Conservation (phyloP, 805 yeast genomes). For the Ogataea pignaliae region DNA sequence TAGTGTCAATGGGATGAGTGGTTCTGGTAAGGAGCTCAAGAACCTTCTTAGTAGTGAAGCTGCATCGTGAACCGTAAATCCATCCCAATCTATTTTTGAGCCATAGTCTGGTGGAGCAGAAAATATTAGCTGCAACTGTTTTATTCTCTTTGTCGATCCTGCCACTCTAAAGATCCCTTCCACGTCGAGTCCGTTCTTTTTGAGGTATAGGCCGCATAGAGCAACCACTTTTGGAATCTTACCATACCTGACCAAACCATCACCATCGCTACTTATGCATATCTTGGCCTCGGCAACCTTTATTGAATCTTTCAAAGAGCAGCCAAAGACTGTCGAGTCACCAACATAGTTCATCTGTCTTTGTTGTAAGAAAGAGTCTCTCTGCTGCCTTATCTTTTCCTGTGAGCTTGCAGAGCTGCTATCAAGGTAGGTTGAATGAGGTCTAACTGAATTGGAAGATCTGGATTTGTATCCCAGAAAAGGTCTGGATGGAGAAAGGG, state of each 20-base stretch:
- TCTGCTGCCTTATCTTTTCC: slow-evolving; percentile 37
- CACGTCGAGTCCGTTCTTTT: slow-evolving; percentile 68
- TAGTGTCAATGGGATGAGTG: slow-evolving; percentile 72
- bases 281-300: slow-evolving; percentile 74
- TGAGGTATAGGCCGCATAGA: slow-evolving; percentile 83
- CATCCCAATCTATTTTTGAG: slow-evolving; percentile 82
- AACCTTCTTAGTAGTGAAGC: slow-evolving; percentile 85
- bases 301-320: slow-evolving; percentile 66
- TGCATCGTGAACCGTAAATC: slow-evolving; percentile 94
- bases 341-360: slow-evolving; percentile 40
- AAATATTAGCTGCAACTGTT: slow-evolving; percentile 78
- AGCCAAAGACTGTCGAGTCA: slow-evolving; percentile 69
- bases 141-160: slow-evolving; percentile 84
- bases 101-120: slow-evolving; percentile 90
- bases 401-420: slow-evolving; percentile 34
- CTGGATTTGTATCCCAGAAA: slow-evolving; percentile 46
- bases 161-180: slow-evolving; percentile 94
- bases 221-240: slow-evolving; percentile 93
- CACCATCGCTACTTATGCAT: slow-evolving; percentile 56
- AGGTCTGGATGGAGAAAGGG: slow-evolving; percentile 35
- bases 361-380: slow-evolving; percentile 44
- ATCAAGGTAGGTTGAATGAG: slow-evolving; percentile 29
- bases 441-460: slow-evolving; percentile 41
- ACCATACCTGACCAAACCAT: slow-evolving; percentile 75
- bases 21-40: slow-evolving; percentile 86